A percentile compares a stretch with the other conserved stretches of the same genome.
Conservation (phyloP, 305 asterid genomes). For the Fraxinus angustifolia region DNA sequence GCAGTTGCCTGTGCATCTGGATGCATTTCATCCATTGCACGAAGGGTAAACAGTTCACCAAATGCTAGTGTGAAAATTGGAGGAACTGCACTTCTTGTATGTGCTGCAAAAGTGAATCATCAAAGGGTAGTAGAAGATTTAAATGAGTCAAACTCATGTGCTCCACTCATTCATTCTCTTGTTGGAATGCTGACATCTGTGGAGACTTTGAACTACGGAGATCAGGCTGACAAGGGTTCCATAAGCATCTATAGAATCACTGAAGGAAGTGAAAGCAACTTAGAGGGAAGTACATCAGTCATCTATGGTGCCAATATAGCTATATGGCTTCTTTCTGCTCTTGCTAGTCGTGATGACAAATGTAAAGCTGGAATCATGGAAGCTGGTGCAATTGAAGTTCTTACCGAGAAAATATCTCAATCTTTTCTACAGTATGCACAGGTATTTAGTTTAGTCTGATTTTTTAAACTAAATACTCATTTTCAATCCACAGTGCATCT, state of each 20-base stretch:
- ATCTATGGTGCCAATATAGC: conserved; percentile 74
- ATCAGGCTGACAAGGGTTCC: conserved; percentile 47
- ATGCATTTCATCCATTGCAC: conserved; percentile 73
- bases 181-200: conserved; percentile 65
- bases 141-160: conserved; percentile 54
- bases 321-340: conserved; percentile 84
- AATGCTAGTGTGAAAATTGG: conserved; percentile 70
- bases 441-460: conserved; percentile 40
- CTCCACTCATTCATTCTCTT: conserved; percentile 71
- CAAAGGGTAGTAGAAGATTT: conserved; percentile 75
- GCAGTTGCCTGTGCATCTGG: conserved; percentile 62
- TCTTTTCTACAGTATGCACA: conserved; percentile 60
- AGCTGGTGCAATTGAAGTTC: conserved; percentile 91
- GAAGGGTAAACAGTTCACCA: conserved; percentile 65
- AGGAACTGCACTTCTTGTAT: conserved; percentile 90
- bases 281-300: conserved; percentile 58
- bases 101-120: conserved; percentile 74
- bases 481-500: background rate
- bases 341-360: conserved; percentile 72
- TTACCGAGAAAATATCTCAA: conserved; percentile 73
- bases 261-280: conserved; percentile 36
- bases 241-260: conserved; percentile 60
- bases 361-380: conserved; percentile 77
- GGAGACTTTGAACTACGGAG: conserved; percentile 48
- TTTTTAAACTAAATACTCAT: background rate